phyloP scores from a whole-genome alignment of 345 rosid genomes.

The Carallia pectinifolia region DNA sequence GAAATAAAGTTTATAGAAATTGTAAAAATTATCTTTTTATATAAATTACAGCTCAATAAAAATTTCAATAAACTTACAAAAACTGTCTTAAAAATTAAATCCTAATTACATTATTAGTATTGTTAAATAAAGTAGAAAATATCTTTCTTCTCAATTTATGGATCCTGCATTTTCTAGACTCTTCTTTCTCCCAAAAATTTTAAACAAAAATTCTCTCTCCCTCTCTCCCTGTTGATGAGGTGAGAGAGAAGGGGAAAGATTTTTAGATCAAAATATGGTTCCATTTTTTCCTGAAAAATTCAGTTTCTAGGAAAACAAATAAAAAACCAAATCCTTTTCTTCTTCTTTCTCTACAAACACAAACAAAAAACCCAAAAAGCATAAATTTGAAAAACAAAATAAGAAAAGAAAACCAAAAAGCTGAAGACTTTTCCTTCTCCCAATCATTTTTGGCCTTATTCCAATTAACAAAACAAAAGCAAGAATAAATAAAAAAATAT shows the following conservation, averaged over 20 bases:
- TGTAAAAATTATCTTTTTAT: no score
- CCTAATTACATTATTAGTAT: no score
- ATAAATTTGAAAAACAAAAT: background rate
- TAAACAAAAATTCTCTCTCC: background rate
- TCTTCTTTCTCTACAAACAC: constrained; percentile 3
- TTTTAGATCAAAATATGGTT: no score
- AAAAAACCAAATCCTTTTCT: background rate
- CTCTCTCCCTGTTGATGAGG: constrained; percentile 8
- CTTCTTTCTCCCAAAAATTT: background rate
- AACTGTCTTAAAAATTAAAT: no score
- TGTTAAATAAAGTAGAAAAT: background rate
- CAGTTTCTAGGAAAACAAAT: background rate
- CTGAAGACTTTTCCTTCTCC: no score
- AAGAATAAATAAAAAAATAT: no score
- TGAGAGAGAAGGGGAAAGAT: constrained; percentile 4
- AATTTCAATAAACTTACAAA: no score
- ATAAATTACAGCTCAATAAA: no score
- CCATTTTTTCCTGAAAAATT: background rate
- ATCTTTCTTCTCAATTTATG: background rate
- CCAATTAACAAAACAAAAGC: no score
- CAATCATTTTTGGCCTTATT: no score
- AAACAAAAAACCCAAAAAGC: background rate
- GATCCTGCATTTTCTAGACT: no score
- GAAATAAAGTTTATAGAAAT: no score
- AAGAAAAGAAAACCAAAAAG: background rate